Base-by-base conservation (phyloP, 768 basidiomycete genomes). In the Epithele typhae region DNA sequence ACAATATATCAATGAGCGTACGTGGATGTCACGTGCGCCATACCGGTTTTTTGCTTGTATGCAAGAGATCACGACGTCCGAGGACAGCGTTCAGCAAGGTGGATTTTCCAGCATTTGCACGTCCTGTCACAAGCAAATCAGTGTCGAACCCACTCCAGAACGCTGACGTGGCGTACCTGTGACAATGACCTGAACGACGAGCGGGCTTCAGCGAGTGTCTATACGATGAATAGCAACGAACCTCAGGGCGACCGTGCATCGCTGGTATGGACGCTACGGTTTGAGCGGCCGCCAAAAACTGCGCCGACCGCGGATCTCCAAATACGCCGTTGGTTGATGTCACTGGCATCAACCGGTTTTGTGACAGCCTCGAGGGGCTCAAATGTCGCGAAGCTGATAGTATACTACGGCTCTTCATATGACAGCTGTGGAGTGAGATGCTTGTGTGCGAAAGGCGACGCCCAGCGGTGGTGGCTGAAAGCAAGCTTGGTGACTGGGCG, bases 41-140 rank as follows among this genome's bases (percentile, higher is more conserved):
- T 32, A 72, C 87, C 32, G 87, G 77, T 59, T 81, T 85, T 51
- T 80, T 84, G 62, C 85, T 87, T 0, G 80, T 81, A 32, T 75
- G 70, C 14, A 84, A 61, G 24, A 90, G 64, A 33, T 70, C 66
- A 43, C 62, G 80, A 25, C 82, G 68, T 2, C 77, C 77, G 4
- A 87, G 57, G 4, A 89, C 75, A 11, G 81, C 76, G 53, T 89
- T 90, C 8, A 89, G 71, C 24, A 90, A 63, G 3, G 82, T 76
- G 1, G 86, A 88, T 61, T 90, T 90, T 22, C 87, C 87, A 19
- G 73, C 80, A 57, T 90, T 90, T 3, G 87, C 86, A 49, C 87
- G 81, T 17, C 87, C 87, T 85, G 48, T 30, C 19, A n/a, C n/a
- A n/a, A n/a, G n/a, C n/a, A n/a, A n/a, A n/a, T n/a, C n/a, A n/a